Conservation (phyloP, 495 filamentous ascomycete species). For the Xeromyces bisporus region DNA sequence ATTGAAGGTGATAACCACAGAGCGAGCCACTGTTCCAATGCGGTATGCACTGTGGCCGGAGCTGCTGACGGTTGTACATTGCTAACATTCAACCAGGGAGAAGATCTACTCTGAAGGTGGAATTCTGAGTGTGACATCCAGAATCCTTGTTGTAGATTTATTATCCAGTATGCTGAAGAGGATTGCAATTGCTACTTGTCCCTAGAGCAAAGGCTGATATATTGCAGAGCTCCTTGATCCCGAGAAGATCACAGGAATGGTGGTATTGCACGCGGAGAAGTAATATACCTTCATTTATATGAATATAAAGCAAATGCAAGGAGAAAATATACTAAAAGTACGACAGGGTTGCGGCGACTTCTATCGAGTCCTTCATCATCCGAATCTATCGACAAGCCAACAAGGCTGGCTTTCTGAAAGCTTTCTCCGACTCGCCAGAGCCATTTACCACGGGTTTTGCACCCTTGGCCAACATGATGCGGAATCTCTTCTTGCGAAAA, state of each 20-base stretch:
- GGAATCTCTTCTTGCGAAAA: slow-evolving; percentile 80
- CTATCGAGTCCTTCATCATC: slow-evolving; percentile 85
- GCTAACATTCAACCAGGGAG: slow-evolving; percentile 36
- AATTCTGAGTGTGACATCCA: slow-evolving; percentile 89
- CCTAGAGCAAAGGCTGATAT: slow-evolving; percentile 6
- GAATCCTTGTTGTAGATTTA: slow-evolving; percentile 86
- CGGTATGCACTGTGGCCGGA: slow-evolving; percentile 21
- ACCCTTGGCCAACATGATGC: slow-evolving; percentile 78
- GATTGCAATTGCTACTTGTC: neutral
- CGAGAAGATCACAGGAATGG: slow-evolving; percentile 70
- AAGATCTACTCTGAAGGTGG: slow-evolving; percentile 81
- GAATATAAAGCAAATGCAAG: neutral
- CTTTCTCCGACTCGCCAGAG: slow-evolving; percentile 89
- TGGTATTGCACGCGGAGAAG: slow-evolving; percentile 80
- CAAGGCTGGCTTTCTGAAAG: slow-evolving; percentile 83
- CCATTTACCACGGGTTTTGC: slow-evolving; percentile 82
- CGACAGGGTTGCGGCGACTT: slow-evolving; percentile 60
- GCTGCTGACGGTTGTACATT: slow-evolving; percentile 1
- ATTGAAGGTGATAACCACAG: slow-evolving; percentile 83
- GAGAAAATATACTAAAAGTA: slow-evolving; percentile 1
- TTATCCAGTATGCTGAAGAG: slow-evolving; percentile 40
- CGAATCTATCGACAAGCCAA: slow-evolving; percentile 89
- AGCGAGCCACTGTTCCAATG: slow-evolving; percentile 68
- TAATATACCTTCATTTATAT: too few species aligned
- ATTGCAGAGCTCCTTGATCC: slow-evolving; percentile 48